phyloP scores from a whole-genome alignment of 73 alveolate species.

The Tetrahymena borealis region DNA sequence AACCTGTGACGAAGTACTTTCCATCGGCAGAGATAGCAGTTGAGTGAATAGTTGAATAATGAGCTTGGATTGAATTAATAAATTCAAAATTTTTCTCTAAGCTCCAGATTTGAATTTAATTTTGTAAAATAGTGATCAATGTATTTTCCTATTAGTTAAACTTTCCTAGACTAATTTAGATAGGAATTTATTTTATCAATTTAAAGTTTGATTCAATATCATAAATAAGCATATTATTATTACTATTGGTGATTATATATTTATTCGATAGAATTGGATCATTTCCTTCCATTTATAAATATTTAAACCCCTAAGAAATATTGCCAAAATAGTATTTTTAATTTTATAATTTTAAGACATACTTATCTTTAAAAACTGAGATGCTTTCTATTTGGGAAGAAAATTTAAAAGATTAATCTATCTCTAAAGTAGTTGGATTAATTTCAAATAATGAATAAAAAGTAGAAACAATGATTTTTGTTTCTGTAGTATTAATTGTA shows the following conservation, averaged over 20 bases:
- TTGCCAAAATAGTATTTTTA: neutral
- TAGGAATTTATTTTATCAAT: too few relatives aligned
- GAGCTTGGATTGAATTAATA: neutral
- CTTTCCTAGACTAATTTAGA: too few relatives aligned
- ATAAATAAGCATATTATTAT: neutral
- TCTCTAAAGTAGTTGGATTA: neutral
- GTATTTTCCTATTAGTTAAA: too few relatives aligned
- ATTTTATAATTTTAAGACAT: neutral
- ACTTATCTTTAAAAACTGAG: neutral
- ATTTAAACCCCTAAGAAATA: neutral
- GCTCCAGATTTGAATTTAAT: too few relatives aligned
- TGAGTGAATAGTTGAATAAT: neutral
- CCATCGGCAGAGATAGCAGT: neutral
- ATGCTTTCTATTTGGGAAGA: neutral
- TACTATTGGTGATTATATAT: neutral
- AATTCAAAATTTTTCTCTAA: neutral
- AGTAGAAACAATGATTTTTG: neutral
- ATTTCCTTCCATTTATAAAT: neutral
- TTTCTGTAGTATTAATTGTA: neutral
- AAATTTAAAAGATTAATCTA: neutral
- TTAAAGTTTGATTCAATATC: too few relatives aligned
- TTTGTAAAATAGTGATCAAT: too few relatives aligned
- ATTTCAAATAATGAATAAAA: neutral
- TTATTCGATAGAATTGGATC: neutral
- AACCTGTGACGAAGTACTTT: neutral